A percentile compares a stretch with the other conserved stretches of the same genome.
These are phyloP conservation scores for Candida vaughaniae DNA, from an alignment of 805 yeast genomes.

Conservation along the genomic window DNA sequence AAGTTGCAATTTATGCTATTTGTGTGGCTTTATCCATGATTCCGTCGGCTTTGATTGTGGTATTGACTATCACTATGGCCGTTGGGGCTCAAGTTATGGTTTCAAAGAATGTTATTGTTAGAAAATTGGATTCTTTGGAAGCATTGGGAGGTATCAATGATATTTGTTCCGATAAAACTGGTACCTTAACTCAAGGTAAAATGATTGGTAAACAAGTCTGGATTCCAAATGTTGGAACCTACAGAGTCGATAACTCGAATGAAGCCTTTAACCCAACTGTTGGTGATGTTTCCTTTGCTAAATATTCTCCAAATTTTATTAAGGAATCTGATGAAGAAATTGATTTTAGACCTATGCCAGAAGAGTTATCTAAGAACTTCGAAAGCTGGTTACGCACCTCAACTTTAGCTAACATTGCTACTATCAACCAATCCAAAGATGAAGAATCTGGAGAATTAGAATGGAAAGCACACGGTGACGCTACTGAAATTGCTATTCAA, in stretches of 20 bases:
- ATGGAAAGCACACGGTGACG: slow-evolving; percentile 64
- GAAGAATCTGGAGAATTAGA: slow-evolving; percentile 27
- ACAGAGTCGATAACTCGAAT: slow-evolving; percentile 28
- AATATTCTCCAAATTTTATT: slow-evolving; percentile 27
- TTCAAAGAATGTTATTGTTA: slow-evolving; percentile 32
- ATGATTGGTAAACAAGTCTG: slow-evolving; percentile 38
- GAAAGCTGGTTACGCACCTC: slow-evolving; percentile 32
- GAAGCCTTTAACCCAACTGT: slow-evolving; percentile 39
- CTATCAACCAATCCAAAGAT: slow-evolving; percentile 30
- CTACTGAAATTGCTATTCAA: slow-evolving; percentile 86
- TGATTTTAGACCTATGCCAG: slow-evolving; percentile 33
- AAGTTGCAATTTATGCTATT: slow-evolving; percentile 40
- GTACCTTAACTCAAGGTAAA: slow-evolving; percentile 39
- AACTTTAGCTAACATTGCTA: slow-evolving; percentile 41
- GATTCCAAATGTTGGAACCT: slow-evolving; percentile 36
- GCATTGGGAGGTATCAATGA: slow-evolving; percentile 40
- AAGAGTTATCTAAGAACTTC: slow-evolving; percentile 19
- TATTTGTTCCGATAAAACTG: slow-evolving; percentile 42
- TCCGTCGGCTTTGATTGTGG: slow-evolving; percentile 39
- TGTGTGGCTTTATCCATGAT: slow-evolving; percentile 43
- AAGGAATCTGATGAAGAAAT: slow-evolving; percentile 34
- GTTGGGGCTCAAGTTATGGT: slow-evolving; percentile 42
- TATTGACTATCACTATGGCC: slow-evolving; percentile 41
- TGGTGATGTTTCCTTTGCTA: slow-evolving; percentile 37
- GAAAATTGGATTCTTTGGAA: slow-evolving; percentile 38